phyloP scores from a whole-genome alignment of 1,139 yeast genomes.

The Sugiyamaella neomexicana region DNA sequence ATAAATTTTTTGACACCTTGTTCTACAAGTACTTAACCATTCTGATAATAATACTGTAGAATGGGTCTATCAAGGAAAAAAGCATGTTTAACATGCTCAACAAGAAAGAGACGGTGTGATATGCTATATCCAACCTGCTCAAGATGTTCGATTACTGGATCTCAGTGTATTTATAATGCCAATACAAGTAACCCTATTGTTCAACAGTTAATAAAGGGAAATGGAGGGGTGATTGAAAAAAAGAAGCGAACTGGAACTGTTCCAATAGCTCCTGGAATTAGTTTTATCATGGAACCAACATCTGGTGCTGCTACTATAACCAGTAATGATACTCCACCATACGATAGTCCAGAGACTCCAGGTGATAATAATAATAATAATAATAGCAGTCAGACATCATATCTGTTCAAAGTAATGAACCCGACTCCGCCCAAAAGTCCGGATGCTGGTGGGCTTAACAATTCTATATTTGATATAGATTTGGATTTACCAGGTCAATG shows the following conservation, averaged over 20 bases:
- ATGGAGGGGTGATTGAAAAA: background rate
- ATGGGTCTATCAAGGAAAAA: constrained; percentile 21
- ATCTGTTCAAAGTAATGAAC: constrained; percentile 8
- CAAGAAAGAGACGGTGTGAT: constrained; percentile 28
- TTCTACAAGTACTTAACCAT: no score
- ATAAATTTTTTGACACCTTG: no score
- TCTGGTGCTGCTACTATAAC: constrained; percentile 44
- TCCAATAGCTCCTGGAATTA: constrained; percentile 6
- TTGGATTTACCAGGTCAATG: background rate
- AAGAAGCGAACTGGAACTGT: background rate
- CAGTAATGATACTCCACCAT: background rate
- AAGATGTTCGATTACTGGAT: constrained; percentile 23
- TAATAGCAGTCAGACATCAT: background rate
- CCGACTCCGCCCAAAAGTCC: constrained; percentile 5
- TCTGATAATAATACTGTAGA: no score
- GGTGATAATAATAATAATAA: background rate
- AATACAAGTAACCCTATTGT: constrained; percentile 24
- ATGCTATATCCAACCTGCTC: constrained; percentile 29
- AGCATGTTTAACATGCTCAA: constrained; percentile 26
- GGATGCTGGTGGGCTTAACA: background rate
- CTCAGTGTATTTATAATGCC: constrained; percentile 20
- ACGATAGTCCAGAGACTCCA: background rate
- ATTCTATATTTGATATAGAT: constrained; percentile 1
- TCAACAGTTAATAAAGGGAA: constrained; percentile 10
- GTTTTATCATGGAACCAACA: constrained; percentile 65